phyloP scores from a whole-genome alignment of 2,329 filamentous ascomycete genomes.

The Cladophialophora immunda region DNA sequence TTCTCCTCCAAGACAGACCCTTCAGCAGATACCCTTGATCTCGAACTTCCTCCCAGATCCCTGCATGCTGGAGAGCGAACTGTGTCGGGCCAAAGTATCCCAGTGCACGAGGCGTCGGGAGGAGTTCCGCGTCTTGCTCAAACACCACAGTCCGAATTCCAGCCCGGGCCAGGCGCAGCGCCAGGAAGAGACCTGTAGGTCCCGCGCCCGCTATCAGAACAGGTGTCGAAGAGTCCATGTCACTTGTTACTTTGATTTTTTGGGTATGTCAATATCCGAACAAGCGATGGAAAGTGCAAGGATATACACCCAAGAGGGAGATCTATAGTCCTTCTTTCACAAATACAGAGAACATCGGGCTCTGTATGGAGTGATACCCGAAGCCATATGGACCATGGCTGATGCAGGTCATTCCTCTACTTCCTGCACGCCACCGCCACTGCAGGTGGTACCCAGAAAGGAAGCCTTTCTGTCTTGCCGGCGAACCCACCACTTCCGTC shows the following conservation, averaged over 20 bases:
- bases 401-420: background rate
- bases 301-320: background rate
- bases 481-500: background rate
- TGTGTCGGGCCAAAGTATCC: slow-evolving; percentile 14
- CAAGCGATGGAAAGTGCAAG: background rate
- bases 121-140: slow-evolving; percentile 32
- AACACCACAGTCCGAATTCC: slow-evolving; percentile 39
- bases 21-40: background rate
- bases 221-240: background rate
- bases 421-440: background rate
- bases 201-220: slow-evolving; percentile 38
- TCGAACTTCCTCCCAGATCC: slow-evolving; percentile 7
- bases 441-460: background rate
- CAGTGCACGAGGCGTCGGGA: background rate
- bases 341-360: background rate
- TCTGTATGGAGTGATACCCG: background rate
- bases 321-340: background rate
- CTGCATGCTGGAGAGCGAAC: background rate
- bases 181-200: slow-evolving; percentile 36
- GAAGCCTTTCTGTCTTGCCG: background rate
- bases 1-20: background rate
- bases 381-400: background rate
- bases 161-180: slow-evolving; percentile 32
- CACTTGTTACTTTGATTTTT: background rate
- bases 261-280: background rate